Evolutionary conservation across 2,329 filamentous ascomycete genomes (phyloP).

Genomic region (Lithohypha guttulata): DNA sequence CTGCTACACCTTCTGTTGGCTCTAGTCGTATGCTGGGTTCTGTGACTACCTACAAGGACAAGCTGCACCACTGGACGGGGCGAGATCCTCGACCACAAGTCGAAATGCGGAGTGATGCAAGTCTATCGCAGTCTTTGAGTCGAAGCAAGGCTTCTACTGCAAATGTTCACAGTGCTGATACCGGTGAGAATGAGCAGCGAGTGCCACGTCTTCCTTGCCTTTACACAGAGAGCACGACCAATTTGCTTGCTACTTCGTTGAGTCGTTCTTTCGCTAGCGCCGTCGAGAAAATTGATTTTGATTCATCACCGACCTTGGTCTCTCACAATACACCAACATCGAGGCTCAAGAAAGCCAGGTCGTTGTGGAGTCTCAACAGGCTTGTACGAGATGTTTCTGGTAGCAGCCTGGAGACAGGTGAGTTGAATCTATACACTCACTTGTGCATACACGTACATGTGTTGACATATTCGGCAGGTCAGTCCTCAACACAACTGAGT

Average conservation of each 20-base stretch:
- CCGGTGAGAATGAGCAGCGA: not conserved
- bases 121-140: not conserved
- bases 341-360: constrained; percentile 5
- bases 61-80: constrained; percentile 1
- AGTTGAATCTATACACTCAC: no score
- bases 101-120: constrained; percentile 7
- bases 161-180: no score
- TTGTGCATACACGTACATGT: no score
- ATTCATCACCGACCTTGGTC: constrained; percentile 10
- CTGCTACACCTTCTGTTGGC: not conserved
- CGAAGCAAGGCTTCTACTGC: not conserved
- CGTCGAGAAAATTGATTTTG: constrained; percentile 18
- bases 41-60: constrained; percentile 14
- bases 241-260: constrained; percentile 14
- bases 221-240: constrained; percentile 5
- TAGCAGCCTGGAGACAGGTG: not conserved
- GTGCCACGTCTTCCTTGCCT: constrained; percentile 2
- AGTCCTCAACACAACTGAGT: no score
- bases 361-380: constrained; percentile 3
- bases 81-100: constrained; percentile 6
- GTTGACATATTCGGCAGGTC: no score
- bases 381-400: not conserved
- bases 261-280: constrained; percentile 19
- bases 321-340: not conserved
- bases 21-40: not conserved